Evolutionary conservation across 495 filamentous ascomycete genomes (phyloP), one percentile per base, ranked within the genome.

Genomic region (Chaetomidium leptoderma): DNA sequence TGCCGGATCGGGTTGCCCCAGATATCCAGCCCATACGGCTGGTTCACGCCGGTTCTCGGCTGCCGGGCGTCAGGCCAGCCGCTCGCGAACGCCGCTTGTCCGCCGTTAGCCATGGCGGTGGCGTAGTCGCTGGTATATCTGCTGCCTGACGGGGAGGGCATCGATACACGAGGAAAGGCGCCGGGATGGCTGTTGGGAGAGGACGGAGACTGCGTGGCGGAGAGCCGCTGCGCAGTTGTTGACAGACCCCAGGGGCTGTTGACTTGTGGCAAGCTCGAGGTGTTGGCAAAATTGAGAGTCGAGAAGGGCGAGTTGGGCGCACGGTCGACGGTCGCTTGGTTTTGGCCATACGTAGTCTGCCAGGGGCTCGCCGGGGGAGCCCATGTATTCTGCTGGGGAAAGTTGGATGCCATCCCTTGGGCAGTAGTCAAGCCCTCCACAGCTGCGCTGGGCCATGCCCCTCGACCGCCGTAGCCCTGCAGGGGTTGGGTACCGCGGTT

Each of bases 221-320:
- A 23, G 35, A 42, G 32, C 23, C 58, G 45, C 29, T 50, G 52
- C 6, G 49, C 52, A 6, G 49, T 47, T 21, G 42, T 39, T 0
- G 66, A 55, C 24, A 70, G 9, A n/a, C 66, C 68, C 64, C 62
- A 65, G 24, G 68, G 64, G 43, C 62, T 67, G 44, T 70, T 67
- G 13, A 69, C 66, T 13, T 46, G 59, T 1, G 68, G 66, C 13
- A 70, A 32, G 52, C 60, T 69, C 10, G 68, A 67, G 16, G 55
- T 56, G 21, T 39, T 46, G 14, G 37, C 35, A 30, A 66, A 70
- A 16, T 59, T 51, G 51, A 63, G 33, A 3, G 46, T 58, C 3
- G 64, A 62, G 53, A 69, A 70, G 4, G 62, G 56, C 11, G 64
- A 57, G n/a, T 47, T 52, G 13, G 50, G 53, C 6, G 33, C 37